phyloP scores from a whole-genome alignment of 805 yeast species.

The Metschnikowia cubensis region DNA sequence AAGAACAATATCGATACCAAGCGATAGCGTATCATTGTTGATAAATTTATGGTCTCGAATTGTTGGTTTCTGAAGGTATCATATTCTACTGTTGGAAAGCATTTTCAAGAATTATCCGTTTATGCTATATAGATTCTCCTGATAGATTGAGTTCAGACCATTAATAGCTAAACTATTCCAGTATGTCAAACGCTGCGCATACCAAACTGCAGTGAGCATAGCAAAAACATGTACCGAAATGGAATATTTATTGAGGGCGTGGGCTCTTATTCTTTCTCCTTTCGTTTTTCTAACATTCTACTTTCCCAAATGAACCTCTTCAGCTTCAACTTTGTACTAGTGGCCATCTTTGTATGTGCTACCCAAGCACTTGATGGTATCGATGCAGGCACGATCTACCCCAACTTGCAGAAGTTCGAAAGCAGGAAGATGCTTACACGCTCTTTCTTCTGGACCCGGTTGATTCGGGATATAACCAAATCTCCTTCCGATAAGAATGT shows the following conservation, averaged over 20 bases:
- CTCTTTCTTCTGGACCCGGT: conserved; percentile 13
- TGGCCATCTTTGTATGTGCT: neutral
- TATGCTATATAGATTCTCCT: neutral
- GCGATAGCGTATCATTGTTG: no score
- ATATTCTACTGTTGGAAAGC: no score
- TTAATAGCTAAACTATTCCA: neutral
- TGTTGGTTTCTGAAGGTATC: no score
- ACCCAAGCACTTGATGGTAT: neutral
- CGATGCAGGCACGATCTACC: conserved; percentile 2
- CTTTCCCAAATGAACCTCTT: neutral
- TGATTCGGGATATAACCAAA: neutral
- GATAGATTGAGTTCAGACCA: neutral
- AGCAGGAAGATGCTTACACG: conserved; percentile 5
- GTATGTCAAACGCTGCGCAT: neutral
- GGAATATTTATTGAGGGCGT: no score
- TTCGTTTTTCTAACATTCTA: neutral
- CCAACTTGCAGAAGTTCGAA: conserved; percentile 9
- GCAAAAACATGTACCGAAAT: neutral
- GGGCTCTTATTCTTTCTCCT: neutral
- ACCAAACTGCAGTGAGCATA: neutral
- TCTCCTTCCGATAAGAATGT: conserved; percentile 4
- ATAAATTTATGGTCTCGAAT: no score
- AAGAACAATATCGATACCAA: no score
- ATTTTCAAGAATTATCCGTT: no score
- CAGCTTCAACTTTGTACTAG: neutral